Evolutionary conservation across 1,139 yeast genomes (phyloP).

Genomic region (Debaryomyces subglobosus): DNA sequence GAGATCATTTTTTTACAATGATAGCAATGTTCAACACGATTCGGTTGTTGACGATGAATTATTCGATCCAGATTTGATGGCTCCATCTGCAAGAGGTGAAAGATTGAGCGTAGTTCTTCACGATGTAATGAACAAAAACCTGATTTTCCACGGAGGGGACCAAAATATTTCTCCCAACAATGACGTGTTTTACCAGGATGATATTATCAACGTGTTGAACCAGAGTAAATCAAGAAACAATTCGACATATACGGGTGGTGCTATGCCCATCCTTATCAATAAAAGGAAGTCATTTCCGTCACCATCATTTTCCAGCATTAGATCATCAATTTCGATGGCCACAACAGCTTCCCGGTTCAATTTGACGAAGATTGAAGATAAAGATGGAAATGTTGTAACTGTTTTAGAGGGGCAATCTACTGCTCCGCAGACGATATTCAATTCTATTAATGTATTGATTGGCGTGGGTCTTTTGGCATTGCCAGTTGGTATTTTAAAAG

Average conservation of each 20-base stretch:
- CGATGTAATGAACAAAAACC: conserved; percentile 34
- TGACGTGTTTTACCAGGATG: conserved; percentile 49
- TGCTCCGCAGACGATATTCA: conserved; percentile 53
- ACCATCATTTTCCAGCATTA: conserved; percentile 40
- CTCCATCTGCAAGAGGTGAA: conserved; percentile 66
- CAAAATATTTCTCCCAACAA: conserved; percentile 20
- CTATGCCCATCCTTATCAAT: conserved; percentile 25
- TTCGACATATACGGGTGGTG: conserved; percentile 23
- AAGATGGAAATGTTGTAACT: conserved; percentile 74
- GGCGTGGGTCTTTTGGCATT: conserved; percentile 54
- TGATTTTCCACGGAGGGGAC: conserved; percentile 23
- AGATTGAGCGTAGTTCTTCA: conserved; percentile 59
- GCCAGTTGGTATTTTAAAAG: conserved; percentile 50
- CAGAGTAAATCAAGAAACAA: conserved; percentile 35
- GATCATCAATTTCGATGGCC: conserved; percentile 38
- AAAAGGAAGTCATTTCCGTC: conserved; percentile 26
- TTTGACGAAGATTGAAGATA: conserved; percentile 67
- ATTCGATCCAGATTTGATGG: conserved; percentile 73
- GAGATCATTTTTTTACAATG: conserved; percentile 41
- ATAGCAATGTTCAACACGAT: conserved; percentile 19
- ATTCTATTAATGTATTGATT: conserved; percentile 50
- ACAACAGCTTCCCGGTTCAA: conserved; percentile 58
- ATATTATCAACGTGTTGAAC: conserved; percentile 34
- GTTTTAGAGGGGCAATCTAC: conserved; percentile 79
- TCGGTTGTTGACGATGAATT: conserved; percentile 52